phyloP scores from a whole-genome alignment of 768 basidiomycete species.

The Mrakia gelida region DNA sequence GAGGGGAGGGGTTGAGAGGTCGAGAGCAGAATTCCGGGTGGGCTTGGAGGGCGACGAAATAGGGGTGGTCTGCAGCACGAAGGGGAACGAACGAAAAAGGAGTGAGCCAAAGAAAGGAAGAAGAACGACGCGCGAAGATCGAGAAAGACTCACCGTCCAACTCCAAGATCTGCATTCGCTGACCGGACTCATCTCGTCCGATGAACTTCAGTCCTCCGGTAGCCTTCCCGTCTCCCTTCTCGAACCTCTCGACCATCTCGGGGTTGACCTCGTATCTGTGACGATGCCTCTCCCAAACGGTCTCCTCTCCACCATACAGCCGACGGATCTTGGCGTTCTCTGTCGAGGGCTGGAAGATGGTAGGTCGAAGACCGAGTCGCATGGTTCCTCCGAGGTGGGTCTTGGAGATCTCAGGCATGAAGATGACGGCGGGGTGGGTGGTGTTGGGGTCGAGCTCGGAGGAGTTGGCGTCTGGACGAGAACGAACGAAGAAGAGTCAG shows the following conservation, averaged over 20 bases:
- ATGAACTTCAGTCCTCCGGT: conserved; percentile 67
- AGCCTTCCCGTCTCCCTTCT: conserved; percentile 40
- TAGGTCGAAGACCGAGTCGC: conserved; percentile 96
- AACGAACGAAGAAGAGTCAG: not conserved
- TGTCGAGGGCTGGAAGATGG: conserved; percentile 70
- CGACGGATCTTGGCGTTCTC: conserved; percentile 63
- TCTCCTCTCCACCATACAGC: conserved; percentile 74
- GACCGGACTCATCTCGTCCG: conserved; percentile 91
- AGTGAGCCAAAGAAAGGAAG: not conserved
- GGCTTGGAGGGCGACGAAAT: conserved; percentile 88
- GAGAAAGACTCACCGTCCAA: conserved; percentile 59
- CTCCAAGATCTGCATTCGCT: conserved; percentile 96
- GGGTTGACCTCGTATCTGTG: conserved; percentile 98
- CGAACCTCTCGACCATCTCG: conserved; percentile 66
- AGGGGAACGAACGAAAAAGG: not conserved
- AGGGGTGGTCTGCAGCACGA: conserved; percentile 83
- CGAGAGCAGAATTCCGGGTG: conserved; percentile 99
- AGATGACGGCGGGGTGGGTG: conserved; percentile 73
- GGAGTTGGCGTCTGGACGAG: conserved; percentile 68
- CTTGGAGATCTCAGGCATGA: conserved; percentile 98
- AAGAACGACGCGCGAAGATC: not conserved
- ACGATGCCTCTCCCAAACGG: conserved; percentile 93
- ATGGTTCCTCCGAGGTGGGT: conserved; percentile 99
- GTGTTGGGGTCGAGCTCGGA: conserved; percentile 64
- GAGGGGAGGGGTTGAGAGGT: conserved; percentile 92